Evolutionary conservation across 2,329 filamentous ascomycete species (phyloP), one percentile per base, ranked within the genome.

Genomic region (Diplodia mutila): DNA sequence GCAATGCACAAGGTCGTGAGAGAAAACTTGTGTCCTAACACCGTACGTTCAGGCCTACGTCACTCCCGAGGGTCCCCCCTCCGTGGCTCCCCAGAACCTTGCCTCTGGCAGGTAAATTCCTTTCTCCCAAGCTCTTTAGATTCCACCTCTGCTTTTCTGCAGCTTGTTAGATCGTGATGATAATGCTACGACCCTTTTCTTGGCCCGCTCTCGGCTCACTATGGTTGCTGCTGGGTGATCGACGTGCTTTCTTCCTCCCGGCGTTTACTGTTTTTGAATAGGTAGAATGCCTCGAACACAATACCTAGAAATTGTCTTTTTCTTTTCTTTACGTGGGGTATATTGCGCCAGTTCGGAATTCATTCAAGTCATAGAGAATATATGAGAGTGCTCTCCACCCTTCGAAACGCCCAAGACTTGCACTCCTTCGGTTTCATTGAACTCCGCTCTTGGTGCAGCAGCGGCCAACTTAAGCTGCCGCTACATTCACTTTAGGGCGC

Each of bases 21-120:
- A 21, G 37, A 46, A 61, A 16, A 27, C 11, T 14, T 6, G 14
- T 37, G 12, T 59, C 84, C 82, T 92, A 3, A 39, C 16, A n/a
- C 16, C 37, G 3, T 12, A 5, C 8, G 4, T 18, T 11, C 29
- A 67, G 66, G 66, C 93, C 53, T 98, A 97, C 79, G 86, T 88
- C 55, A 89, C 87, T 18, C 84, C 86, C 21, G 85, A 89, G 71
- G 87, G 87, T 14, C 84, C 85, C 1, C 78, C 87, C 1, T 81
- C 85, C 12, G 75, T 80, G 71, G 80, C 85, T 4, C 87, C 87
- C 9, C 78, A 80, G 76, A 87, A 86, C 78, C 77, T 81, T 67
- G 81, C 75, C 18, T 66, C 65, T 29, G 65, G 54, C 46, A 67
- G 65, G 65, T 61, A 67, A 61, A 65, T 27, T 18, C 9, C 9